Evolutionary conservation across 2,329 filamentous ascomycete genomes (phyloP), one percentile per base, ranked within the genome.

Genomic region (Stagonosporopsis cucurbitacearum): DNA sequence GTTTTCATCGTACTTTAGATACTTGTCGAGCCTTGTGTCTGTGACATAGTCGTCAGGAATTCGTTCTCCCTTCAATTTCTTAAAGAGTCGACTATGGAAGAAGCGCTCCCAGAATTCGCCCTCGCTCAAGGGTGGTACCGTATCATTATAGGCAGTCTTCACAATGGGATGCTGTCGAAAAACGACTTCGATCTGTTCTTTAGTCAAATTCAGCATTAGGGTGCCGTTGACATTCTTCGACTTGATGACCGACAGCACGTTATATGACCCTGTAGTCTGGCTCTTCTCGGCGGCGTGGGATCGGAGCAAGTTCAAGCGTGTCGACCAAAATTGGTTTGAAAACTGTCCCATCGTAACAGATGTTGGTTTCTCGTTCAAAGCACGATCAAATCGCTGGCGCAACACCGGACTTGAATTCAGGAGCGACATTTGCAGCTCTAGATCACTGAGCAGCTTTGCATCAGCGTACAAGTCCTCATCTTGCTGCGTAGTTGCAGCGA

Each of bases 311-410:
- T 92, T 92, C 42, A 93, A 85, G 41, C 96, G 85, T 2, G 92
- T 91, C 1, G 92, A 91, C 95, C 95, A 99, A 78, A 99, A 99
- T 73, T 97, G 94, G 1, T 87, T 82, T 64, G 94, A 92, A 75
- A 98, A 96, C 40, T 92, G 88, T 1, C 85, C 85, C 25, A 89
- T 86, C 0, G 89, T 88, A 58, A 98, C 88, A 2, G 89, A 88
- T 7, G 94, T 89, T 0, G 94, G 92, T 70, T 96, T 96, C 8
- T 90, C 90, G 48, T 85, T 83, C 44, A 92, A 81, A 0, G 92
- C 90, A 70, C 96, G 92, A 78, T 92, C 88, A 73, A 97, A 97
- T 39, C 93, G 95, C 72, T 90, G 87, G 65, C 90, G 86, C 36
- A 99, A 81, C 11, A 82, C 82, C 17, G 85, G 81, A 70, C 96